phyloP scores from a whole-genome alignment of 2,329 filamentous ascomycete species.

The Sclerotinia sclerotiorum region DNA sequence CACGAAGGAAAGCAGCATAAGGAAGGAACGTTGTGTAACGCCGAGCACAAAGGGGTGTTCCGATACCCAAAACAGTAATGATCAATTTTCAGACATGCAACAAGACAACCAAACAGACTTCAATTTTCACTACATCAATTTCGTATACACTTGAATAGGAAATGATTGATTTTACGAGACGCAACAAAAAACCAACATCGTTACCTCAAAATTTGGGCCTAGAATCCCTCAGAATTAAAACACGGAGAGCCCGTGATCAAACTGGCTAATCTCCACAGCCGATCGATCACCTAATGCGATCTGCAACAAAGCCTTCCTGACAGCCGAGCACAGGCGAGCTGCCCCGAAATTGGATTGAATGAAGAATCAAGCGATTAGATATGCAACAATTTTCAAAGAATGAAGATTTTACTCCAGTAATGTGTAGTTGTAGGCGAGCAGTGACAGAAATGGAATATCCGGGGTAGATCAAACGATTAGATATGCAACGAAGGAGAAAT shows the following conservation, averaged over 20 bases:
- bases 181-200: conserved; percentile 11
- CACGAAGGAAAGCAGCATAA: background rate
- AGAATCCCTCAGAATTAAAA: background rate
- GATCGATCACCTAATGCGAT: conserved; percentile 14
- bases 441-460: background rate
- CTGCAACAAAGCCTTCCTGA: conserved; percentile 2
- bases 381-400: conserved; percentile 1
- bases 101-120: background rate
- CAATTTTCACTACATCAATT: background rate
- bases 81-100: conserved; percentile 21
- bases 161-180: conserved; percentile 19
- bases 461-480: background rate
- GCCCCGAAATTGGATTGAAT: conserved; percentile 4
- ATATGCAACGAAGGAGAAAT: background rate
- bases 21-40: too few species aligned
- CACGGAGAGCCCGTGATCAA: conserved; percentile 11
- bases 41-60: background rate
- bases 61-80: conserved; percentile 19
- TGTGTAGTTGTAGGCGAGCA: background rate
- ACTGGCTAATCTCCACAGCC: conserved; percentile 15
- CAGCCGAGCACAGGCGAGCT: conserved; percentile 10
- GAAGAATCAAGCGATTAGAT: conserved; percentile 14
- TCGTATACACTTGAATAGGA: conserved; percentile 11
- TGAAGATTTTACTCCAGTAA: background rate
- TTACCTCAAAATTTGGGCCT: background rate